Conservation (phyloP, 1,284 basidiomycete genomes). For the Vanrija humicola region DNA sequence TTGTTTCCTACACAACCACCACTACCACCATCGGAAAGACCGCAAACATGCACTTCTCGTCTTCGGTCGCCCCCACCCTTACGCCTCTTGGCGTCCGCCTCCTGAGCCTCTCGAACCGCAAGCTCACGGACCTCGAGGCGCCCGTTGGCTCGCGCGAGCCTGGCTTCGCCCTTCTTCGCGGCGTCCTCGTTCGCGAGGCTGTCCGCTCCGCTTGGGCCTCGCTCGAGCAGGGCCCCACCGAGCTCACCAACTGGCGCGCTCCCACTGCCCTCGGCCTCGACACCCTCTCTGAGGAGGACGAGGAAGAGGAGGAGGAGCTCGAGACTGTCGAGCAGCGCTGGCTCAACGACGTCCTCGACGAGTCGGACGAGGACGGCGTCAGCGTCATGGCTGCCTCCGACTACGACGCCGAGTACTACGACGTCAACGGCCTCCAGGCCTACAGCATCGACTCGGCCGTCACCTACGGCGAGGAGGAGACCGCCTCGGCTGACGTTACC, state of each 20-base stretch:
- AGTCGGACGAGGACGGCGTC: constrained; percentile 30
- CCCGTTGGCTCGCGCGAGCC: constrained; percentile 25
- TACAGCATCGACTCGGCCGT: constrained; percentile 19
- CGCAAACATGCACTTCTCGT: constrained; percentile 37
- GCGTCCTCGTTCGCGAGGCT: constrained; percentile 38
- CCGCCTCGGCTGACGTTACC: constrained; percentile 2
- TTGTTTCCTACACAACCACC: not conserved
- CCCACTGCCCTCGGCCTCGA: constrained; percentile 35
- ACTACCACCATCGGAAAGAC: not conserved
- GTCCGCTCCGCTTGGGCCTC: constrained; percentile 40
- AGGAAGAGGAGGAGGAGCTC: constrained; percentile 25
- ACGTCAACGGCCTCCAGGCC: constrained; percentile 21
- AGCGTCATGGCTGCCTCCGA: constrained; percentile 12
- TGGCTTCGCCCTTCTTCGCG: constrained; percentile 25
- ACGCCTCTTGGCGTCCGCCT: constrained; percentile 43
- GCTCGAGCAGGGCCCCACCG: constrained; percentile 25
- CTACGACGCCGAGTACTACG: constrained; percentile 22
- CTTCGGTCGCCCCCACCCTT: constrained; percentile 27
- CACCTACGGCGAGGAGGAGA: not conserved
- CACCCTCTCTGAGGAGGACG: constrained; percentile 40
- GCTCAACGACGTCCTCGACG: constrained; percentile 39
- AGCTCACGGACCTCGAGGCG: constrained; percentile 34
- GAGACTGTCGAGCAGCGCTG: constrained; percentile 27
- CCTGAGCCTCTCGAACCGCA: constrained; percentile 37
- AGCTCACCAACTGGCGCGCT: constrained; percentile 36